Conservation (phyloP, 768 basidiomycete genomes). For the Calvatia gigantea region DNA sequence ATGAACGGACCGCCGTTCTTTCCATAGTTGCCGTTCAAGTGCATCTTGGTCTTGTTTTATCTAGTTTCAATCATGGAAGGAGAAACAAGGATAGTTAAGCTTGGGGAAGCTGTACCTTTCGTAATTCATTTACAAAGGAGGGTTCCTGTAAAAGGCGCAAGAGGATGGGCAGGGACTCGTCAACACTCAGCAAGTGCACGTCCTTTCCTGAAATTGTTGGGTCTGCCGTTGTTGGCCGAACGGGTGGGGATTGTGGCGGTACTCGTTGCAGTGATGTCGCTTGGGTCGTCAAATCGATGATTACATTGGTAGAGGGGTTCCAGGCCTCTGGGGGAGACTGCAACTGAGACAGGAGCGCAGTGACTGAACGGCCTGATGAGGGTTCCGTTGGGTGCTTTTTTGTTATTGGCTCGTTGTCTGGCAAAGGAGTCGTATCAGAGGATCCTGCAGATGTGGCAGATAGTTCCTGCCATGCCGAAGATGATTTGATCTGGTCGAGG, state of each 20-base stretch:
- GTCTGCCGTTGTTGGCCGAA: background rate
- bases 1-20: conserved; percentile 60
- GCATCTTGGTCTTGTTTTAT: conserved; percentile 69
- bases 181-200: conserved; percentile 19
- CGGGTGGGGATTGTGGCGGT: background rate
- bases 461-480: conserved; percentile 64
- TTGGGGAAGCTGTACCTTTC: conserved; percentile 38
- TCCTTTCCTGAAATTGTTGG: background rate
- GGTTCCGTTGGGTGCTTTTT: conserved; percentile 4
- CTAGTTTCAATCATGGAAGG: conserved; percentile 30
- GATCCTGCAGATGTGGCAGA: conserved; percentile 12
- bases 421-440: conserved; percentile 8
- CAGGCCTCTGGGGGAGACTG: conserved; percentile 29
- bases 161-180: conserved; percentile 32
- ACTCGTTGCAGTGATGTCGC: background rate
- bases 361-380: conserved; percentile 38
- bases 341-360: conserved; percentile 61
- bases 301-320: background rate
- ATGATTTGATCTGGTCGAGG: conserved; percentile 63
- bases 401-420: conserved; percentile 4
- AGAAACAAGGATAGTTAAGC: background rate
- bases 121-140: conserved; percentile 44
- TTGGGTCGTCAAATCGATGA: background rate
- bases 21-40: conserved; percentile 66
- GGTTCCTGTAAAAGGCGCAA: conserved; percentile 61